Percentiles rank a stretch among this genome's conserved stretches.
Evolutionary conservation across 768 basidiomycete genomes (phyloP).

Genomic region (Mycena amicta): DNA sequence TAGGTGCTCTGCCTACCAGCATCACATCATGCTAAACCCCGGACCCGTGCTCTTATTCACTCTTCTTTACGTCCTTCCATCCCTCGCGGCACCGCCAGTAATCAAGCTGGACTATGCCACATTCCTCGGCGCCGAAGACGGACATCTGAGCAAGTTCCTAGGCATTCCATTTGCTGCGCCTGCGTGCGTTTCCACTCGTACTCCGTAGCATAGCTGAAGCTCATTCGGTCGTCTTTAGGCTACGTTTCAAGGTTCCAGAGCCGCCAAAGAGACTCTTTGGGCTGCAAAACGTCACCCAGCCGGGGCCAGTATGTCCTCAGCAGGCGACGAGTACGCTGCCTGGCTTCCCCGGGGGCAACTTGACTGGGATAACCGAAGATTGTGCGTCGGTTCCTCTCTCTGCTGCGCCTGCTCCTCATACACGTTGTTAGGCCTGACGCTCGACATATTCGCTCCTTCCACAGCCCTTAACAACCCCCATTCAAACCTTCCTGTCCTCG

Average conservation of each 20-base stretch:
- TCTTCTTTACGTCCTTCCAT: no score
- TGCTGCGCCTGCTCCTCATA: background rate
- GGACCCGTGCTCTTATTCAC: no score
- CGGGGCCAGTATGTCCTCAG: background rate
- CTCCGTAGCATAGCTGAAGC: background rate
- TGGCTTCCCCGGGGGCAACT: background rate
- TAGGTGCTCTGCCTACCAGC: no score
- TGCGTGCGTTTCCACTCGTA: background rate
- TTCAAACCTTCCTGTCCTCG: background rate
- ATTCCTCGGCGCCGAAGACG: background rate
- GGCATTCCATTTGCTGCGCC: background rate
- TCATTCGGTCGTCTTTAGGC: background rate
- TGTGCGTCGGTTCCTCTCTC: background rate
- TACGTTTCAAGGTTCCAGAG: background rate
- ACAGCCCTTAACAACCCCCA: background rate
- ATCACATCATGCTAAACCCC: no score
- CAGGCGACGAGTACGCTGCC: background rate
- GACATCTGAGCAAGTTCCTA: background rate
- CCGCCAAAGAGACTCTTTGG: background rate
- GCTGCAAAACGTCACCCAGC: background rate
- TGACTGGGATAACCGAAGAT: background rate
- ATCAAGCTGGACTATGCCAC: background rate
- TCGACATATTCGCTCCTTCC: background rate
- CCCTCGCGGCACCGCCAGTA: background rate
- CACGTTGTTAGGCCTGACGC: background rate